Conservation (phyloP, 164 flowering plant genomes). For the Aristolochia fimbriata region DNA sequence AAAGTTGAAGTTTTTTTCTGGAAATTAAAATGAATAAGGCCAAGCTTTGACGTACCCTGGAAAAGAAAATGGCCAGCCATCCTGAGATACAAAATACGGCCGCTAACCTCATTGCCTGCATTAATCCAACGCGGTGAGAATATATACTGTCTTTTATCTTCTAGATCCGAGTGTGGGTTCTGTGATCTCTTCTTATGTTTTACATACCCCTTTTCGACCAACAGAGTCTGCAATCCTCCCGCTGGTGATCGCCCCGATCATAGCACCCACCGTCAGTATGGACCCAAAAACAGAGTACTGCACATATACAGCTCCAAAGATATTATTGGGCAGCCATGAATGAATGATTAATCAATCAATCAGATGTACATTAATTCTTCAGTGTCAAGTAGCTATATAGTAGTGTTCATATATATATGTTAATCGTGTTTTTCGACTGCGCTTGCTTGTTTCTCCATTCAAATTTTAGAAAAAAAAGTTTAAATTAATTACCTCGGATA, state of each 20-base stretch:
- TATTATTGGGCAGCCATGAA: too few relatives aligned
- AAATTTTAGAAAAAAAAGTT: too few relatives aligned
- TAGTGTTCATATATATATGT: too few relatives aligned
- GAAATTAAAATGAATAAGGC: too few relatives aligned
- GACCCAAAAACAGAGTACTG: conserved; percentile 75
- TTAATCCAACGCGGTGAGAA: background rate
- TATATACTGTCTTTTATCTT: background rate
- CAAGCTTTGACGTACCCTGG: conserved; percentile 25
- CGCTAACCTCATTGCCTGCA: conserved; percentile 42
- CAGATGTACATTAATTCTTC: too few relatives aligned
- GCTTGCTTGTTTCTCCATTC: too few relatives aligned
- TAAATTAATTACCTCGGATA: conserved; percentile 41
- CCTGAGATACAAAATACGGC: conserved; percentile 35
- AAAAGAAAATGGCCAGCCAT: conserved; percentile 38
- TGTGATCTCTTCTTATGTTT: conserved; percentile 3
- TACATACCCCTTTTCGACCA: conserved; percentile 59
- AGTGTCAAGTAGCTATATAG: too few relatives aligned
- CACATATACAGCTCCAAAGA: conserved; percentile 6
- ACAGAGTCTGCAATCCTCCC: conserved; percentile 47
- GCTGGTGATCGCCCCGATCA: conserved; percentile 51
- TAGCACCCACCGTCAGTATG: conserved; percentile 50
- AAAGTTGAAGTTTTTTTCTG: too few relatives aligned
- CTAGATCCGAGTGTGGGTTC: background rate
- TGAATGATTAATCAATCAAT: too few relatives aligned
- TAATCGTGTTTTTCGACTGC: too few relatives aligned